A percentile compares a stretch with the other conserved stretches of the same genome.
These are phyloP conservation scores for Beta lomatogona DNA, from an alignment of 179 eudicot species.

Conservation along the genomic window DNA sequence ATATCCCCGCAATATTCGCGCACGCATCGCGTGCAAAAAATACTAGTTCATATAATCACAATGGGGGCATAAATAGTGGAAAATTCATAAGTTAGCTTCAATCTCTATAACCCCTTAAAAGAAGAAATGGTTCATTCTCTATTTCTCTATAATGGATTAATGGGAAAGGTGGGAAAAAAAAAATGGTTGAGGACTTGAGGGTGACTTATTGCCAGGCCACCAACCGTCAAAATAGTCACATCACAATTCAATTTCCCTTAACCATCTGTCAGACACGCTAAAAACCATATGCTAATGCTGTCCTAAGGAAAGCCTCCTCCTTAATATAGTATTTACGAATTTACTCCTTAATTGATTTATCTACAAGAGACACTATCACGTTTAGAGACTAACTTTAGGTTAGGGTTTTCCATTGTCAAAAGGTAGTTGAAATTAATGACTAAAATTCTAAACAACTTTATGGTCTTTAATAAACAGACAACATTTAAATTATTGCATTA, in stretches of 20 bases:
- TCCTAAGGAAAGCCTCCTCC: constrained; percentile 21
- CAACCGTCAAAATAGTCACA: constrained; percentile 19
- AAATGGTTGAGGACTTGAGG: not conserved
- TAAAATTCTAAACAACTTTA: constrained; percentile 21
- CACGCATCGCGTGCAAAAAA: too few relatives aligned
- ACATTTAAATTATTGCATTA: not conserved
- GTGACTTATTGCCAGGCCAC: constrained; percentile 20
- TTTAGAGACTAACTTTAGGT: constrained; percentile 21
- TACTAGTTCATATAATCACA: too few relatives aligned
- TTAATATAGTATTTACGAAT: constrained; percentile 12
- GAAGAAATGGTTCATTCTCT: too few relatives aligned
- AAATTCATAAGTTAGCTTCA: too few relatives aligned
- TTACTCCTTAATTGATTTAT: not conserved
- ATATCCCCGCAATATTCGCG: too few relatives aligned
- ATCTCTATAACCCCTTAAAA: too few relatives aligned
- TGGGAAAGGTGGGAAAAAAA: too few relatives aligned
- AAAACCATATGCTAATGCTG: constrained; percentile 30
- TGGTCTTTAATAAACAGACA: not conserved
- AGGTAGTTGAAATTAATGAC: constrained; percentile 29
- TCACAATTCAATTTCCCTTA: not conserved
- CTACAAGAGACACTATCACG: constrained; percentile 25
- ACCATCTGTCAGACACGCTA: constrained; percentile 27
- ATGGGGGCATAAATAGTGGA: too few relatives aligned
- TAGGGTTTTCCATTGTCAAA: constrained; percentile 10
- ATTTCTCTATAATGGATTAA: too few relatives aligned